phyloP scores from a whole-genome alignment of 2,329 filamentous ascomycete species.

The Tolypocladium endophyticum region DNA sequence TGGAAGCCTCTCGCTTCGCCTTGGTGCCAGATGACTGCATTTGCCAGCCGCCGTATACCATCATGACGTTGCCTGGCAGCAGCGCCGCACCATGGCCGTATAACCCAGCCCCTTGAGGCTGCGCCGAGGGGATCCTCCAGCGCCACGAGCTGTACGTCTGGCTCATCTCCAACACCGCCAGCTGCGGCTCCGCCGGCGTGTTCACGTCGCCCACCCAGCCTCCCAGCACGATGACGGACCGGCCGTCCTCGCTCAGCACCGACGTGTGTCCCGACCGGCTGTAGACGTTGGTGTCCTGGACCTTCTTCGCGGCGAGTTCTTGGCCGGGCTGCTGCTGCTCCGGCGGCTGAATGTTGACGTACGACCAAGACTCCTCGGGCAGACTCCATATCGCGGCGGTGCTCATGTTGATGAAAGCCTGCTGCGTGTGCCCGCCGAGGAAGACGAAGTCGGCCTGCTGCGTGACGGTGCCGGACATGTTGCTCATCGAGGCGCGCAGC shows the following conservation, averaged over 20 bases:
- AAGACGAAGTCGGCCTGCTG: conserved; percentile 73
- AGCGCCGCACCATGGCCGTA: conserved; percentile 56
- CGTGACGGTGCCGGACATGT: conserved; percentile 52
- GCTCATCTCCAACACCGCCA: conserved; percentile 67
- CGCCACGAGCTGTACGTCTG: conserved; percentile 65
- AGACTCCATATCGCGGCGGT: conserved; percentile 79
- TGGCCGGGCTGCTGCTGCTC: conserved; percentile 1
- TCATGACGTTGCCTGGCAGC: conserved; percentile 57
- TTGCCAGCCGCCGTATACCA: conserved; percentile 53
- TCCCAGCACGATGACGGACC: conserved; percentile 67
- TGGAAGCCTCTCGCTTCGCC: conserved; percentile 21
- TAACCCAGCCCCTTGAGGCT: conserved; percentile 35
- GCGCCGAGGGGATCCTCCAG: conserved; percentile 53
- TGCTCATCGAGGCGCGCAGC: conserved; percentile 59
- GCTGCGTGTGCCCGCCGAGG: conserved; percentile 72
- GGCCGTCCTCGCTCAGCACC: conserved; percentile 68
- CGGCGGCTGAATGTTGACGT: conserved; percentile 52
- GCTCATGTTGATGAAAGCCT: conserved; percentile 90
- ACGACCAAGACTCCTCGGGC: conserved; percentile 80
- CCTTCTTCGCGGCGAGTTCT: neutral
- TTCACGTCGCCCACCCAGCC: conserved; percentile 83
- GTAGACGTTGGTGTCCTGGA: conserved; percentile 38
- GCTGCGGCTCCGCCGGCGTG: conserved; percentile 69
- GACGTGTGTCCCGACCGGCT: conserved; percentile 85
- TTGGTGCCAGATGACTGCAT: conserved; percentile 24